Percentiles rank a stretch among this genome's conserved stretches.
Evolutionary conservation across 73 alveolate genomes (phyloP).

Genomic region (Paramecium primaurelia): DNA sequence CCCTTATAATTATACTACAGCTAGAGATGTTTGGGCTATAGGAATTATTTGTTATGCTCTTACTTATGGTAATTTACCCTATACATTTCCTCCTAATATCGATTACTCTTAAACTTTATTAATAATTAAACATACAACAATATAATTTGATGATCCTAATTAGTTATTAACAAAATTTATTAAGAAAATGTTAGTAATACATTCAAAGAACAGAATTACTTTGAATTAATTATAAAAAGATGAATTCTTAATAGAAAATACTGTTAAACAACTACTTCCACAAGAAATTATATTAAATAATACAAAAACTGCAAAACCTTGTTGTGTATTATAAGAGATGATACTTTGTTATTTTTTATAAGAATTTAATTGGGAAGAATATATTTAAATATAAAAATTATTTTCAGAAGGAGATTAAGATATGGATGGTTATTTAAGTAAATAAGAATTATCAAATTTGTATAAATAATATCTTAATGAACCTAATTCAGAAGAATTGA

Average conservation of each 20-base stretch:
- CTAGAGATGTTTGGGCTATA: background rate
- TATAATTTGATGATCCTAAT: background rate
- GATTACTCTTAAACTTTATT: background rate
- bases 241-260: background rate
- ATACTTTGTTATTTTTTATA: background rate
- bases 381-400: background rate
- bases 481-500: background rate
- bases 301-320: background rate
- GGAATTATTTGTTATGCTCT: background rate
- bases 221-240: background rate
- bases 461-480: background rate
- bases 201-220: background rate
- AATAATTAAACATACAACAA: background rate
- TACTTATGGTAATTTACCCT: background rate
- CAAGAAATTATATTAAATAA: background rate
- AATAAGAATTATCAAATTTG: background rate
- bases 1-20: background rate
- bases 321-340: background rate
- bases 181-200: background rate
- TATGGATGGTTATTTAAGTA: background rate
- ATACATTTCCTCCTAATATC: background rate
- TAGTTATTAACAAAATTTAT: background rate
- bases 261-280: background rate
- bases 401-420: background rate
- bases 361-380: slow-evolving; percentile 3